These are phyloP conservation scores for Aspergillus sparsus DNA, from an alignment of 495 filamentous ascomycete species.

Conservation along the genomic window DNA sequence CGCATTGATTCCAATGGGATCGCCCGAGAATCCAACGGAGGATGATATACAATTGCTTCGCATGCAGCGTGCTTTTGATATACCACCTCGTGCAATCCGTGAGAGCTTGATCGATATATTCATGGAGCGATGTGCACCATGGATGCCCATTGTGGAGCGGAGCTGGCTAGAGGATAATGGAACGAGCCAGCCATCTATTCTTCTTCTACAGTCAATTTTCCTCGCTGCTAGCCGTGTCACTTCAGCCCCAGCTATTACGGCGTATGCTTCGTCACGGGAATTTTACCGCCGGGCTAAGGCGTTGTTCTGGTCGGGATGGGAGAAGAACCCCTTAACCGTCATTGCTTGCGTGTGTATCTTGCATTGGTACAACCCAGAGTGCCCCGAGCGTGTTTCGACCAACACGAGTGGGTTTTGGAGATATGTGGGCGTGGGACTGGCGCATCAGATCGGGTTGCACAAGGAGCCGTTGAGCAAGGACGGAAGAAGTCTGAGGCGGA, in stretches of 20 bases:
- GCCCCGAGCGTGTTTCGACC: constrained; percentile 30
- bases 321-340: constrained; percentile 30
- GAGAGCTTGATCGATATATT: constrained; percentile 32
- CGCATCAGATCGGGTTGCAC: constrained; percentile 32
- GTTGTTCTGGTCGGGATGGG: constrained; percentile 31
- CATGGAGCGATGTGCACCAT: constrained; percentile 30
- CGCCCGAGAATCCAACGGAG: constrained; percentile 26
- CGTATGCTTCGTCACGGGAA: constrained; percentile 29
- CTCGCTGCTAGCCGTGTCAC: constrained; percentile 31
- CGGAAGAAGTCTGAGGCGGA: constrained; percentile 25
- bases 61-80: constrained; percentile 30
- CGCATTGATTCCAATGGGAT: constrained; percentile 19
- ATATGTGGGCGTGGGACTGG: constrained; percentile 30
- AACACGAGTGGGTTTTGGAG: constrained; percentile 34
- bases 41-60: constrained; percentile 29
- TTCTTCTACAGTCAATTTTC: constrained; percentile 30
- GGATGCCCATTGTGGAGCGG: constrained; percentile 33
- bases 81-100: constrained; percentile 27
- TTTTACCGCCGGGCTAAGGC: constrained; percentile 33
- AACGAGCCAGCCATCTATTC: constrained; percentile 23
- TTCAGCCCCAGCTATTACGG: constrained; percentile 26
- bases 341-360: constrained; percentile 31
- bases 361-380: constrained; percentile 33
- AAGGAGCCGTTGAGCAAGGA: constrained; percentile 25
- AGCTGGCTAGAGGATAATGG: constrained; percentile 29